Evolutionary conservation across 2,329 filamentous ascomycete genomes (phyloP).

Genomic region (Dothidotthia symphoricarpi): DNA sequence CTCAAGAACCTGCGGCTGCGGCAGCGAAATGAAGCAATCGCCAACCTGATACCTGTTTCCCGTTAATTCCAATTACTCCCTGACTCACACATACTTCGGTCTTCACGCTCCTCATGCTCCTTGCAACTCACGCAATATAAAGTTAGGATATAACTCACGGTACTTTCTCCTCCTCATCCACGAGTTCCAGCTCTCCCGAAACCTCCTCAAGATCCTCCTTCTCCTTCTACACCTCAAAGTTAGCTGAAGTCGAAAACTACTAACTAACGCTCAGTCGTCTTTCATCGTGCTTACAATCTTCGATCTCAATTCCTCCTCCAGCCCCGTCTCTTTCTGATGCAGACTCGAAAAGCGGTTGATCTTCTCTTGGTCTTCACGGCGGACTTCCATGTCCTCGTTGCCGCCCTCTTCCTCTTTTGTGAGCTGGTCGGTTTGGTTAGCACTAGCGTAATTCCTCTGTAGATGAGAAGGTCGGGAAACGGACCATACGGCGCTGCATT

Average conservation of each 20-base stretch:
- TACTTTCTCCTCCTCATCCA: slow-evolving; percentile 90
- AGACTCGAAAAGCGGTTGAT: slow-evolving; percentile 97
- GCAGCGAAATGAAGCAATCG: slow-evolving; percentile 88
- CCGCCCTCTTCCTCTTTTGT: slow-evolving; percentile 86
- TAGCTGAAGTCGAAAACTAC: too few relatives aligned
- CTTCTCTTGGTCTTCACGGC: slow-evolving; percentile 95
- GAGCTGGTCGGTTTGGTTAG: slow-evolving; percentile 59
- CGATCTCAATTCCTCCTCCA: slow-evolving; percentile 76
- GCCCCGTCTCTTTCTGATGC: slow-evolving; percentile 75
- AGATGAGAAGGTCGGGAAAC: slow-evolving; percentile 12
- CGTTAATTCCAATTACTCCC: too few relatives aligned
- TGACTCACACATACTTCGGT: too few relatives aligned
- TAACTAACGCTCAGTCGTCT: too few relatives aligned
- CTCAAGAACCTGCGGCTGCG: slow-evolving; percentile 80
- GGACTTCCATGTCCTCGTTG: slow-evolving; percentile 85
- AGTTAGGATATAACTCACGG: slow-evolving; percentile 60
- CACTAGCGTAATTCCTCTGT: slow-evolving; percentile 2
- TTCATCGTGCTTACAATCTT: slow-evolving; percentile 71
- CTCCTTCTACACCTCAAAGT: slow-evolving; percentile 68
- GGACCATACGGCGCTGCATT: slow-evolving; percentile 49
- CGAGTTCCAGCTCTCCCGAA: slow-evolving; percentile 84
- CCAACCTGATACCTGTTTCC: slow-evolving; percentile 95
- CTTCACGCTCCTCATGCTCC: too few relatives aligned
- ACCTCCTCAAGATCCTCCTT: slow-evolving; percentile 97
- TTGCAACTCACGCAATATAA: too few relatives aligned